Base-by-base conservation (phyloP, 768 basidiomycete genomes). In the Scleroderma citrinum region DNA sequence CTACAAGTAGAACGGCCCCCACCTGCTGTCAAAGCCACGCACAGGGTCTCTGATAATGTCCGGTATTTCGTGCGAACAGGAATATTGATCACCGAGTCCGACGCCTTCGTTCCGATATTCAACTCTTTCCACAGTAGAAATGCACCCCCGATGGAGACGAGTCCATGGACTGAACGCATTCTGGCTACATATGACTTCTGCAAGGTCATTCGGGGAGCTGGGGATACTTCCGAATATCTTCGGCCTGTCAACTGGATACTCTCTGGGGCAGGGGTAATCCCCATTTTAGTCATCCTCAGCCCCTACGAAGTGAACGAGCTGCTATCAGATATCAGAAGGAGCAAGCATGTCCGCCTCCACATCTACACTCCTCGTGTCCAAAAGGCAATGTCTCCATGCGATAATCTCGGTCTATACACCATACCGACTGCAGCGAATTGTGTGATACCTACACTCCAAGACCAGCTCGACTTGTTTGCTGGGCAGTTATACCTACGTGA, bases 321-420 rank as follows among this genome's bases (percentile, higher is more conserved):
- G 13, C 54, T 76, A 1, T 63, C 71, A 56, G n/a, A 42, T 0
- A 73, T 78, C 41, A 63, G 65, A 13, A 35, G 41, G 32, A 65
- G 63, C 53, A 56, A 56, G 6, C n/a, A 48, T 4, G 69, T 74
- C 2, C 61, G 64, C 42, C 64, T 77, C 7, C 76, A 77, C 47
- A 29, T 68, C 2, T 77, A 76, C 53, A 57, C 71, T 1, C 70
- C 76, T 6, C 59, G 70, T 2, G 67, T 65, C 38, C 66, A 57
- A 2, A 52, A 57, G 35, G 58, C 56, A 3, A 71, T 70, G 65
- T 55, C 53, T 20, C 54, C 71, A 5, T 65, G 69, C 30, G 76
- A 78, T 29, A 56, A 64, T 29, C 57, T 68, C 3, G 16, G 19
- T 2, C 47, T 62, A 6, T 58, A 64, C 43, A 52, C 12, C 24